A percentile compares a stretch with the other conserved stretches of the same genome.
These are phyloP conservation scores for Cystobasidium onofrii DNA, from an alignment of 768 basidiomycete species.

Conservation along the genomic window DNA sequence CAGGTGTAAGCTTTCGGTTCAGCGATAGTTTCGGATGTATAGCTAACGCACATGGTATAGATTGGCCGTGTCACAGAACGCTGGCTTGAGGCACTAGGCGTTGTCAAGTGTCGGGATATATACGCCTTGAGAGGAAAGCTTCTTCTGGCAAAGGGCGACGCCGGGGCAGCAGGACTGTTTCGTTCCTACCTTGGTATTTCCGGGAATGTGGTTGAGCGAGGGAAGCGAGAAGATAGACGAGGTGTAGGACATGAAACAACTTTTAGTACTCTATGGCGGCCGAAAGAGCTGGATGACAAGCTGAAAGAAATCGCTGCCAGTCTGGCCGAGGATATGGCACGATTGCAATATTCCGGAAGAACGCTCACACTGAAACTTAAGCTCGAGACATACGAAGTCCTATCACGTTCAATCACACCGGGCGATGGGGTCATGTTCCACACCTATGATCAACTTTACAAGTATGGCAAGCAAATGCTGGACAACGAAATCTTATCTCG, in stretches of 20 bases:
- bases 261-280: slow-evolving; percentile 58
- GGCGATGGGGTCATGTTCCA: slow-evolving; percentile 67
- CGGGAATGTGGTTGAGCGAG: slow-evolving; percentile 69
- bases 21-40: not conserved
- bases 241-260: slow-evolving; percentile 87
- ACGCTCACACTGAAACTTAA: slow-evolving; percentile 91
- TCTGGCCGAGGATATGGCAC: slow-evolving; percentile 68
- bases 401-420: slow-evolving; percentile 74
- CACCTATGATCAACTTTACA: slow-evolving; percentile 61
- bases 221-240: slow-evolving; percentile 71
- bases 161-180: slow-evolving; percentile 67
- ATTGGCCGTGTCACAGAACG: slow-evolving; percentile 86
- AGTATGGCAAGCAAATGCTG: slow-evolving; percentile 70
- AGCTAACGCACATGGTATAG: not conserved
- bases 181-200: slow-evolving; percentile 76
- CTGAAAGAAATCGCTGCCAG: slow-evolving; percentile 72
- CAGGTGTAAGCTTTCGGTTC: slow-evolving; percentile 11
- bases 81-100: slow-evolving; percentile 58
- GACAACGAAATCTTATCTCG: slow-evolving; percentile 52
- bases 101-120: slow-evolving; percentile 67
- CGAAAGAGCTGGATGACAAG: slow-evolving; percentile 64
- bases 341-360: slow-evolving; percentile 73
- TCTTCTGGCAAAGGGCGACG: slow-evolving; percentile 76
- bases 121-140: slow-evolving; percentile 64
- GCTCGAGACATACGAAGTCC: slow-evolving; percentile 79